These are phyloP conservation scores for Annulohypoxylon moriforme DNA, from an alignment of 495 filamentous ascomycete species.

Conservation along the genomic window DNA sequence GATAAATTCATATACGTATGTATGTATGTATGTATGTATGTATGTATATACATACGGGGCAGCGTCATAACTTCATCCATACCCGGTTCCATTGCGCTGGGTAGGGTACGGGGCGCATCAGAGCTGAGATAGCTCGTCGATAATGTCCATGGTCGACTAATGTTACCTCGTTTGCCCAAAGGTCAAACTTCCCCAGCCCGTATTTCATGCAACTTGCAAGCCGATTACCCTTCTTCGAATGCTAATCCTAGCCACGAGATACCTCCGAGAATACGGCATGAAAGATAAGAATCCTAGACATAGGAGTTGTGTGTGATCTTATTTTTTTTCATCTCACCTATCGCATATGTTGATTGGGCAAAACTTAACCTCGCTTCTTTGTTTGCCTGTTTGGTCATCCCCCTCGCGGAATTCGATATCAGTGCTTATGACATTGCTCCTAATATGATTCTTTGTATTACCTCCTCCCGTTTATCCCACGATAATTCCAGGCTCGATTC, in stretches of 20 bases:
- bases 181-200: not conserved
- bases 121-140: not conserved
- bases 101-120: slow-evolving; percentile 9
- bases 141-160: not conserved
- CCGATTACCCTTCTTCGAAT: not conserved
- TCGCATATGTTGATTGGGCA: slow-evolving; percentile 12
- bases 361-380: too few species aligned
- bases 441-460: not conserved
- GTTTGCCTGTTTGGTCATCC: not conserved
- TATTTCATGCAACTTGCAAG: not conserved
- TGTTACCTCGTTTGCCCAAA: not conserved
- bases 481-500: not conserved
- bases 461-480: not conserved
- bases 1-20: not conserved
- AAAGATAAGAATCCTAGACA: slow-evolving; percentile 20
- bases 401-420: not conserved
- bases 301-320: not conserved
- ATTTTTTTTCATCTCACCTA: not conserved
- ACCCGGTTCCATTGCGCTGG: slow-evolving; percentile 25
- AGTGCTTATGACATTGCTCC: not conserved
- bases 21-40: too few species aligned
- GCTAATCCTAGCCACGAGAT: not conserved
- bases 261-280: slow-evolving; percentile 1
- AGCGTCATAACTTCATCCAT: slow-evolving; percentile 2
- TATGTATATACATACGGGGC: too few species aligned